Evolutionary conservation across 352 stramenopile species (phyloP), one percentile per base, ranked within the genome.

Genomic region (Globisporangium lucens): DNA sequence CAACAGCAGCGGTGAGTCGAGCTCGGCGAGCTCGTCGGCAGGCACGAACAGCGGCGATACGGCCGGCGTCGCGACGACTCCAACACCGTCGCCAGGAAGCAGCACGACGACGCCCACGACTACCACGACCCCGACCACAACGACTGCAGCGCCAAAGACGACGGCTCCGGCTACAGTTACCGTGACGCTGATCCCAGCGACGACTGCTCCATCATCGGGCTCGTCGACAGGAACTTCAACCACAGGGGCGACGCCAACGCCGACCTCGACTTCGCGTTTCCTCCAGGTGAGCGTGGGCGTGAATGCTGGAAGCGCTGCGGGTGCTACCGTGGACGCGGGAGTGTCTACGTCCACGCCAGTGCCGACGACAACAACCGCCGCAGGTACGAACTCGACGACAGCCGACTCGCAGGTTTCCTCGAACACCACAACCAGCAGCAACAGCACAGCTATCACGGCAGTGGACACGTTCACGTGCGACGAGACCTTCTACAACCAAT

Each of bases 401-500:
- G 61, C 24, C 10, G 17, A 49, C 10, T 29, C 57, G 4, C 47
- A 38, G 20, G 55, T 59, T 5, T 59, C 65, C 22, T 38, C 38
- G 2, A 65, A 55, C 58, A 59, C 15, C 8, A 61, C 70, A n/a
- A 33, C 60, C 58, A 71, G 46, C 66, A 57, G 24, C 33, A 75
- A 67, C 63, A 64, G 15, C 56, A 67, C 70, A 12, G 17, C 30
- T 12, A 24, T 74, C 29, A 73, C 69, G 9, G 49, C 71, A 1
- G 73, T 68, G 20, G 78, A 85, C 61, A 75, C 71, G 10, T 76
- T 94, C 56, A 78, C 70, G 13, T 95, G 87, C 43, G 87, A 95
- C 68, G 85, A 79, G 60, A 83, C 75, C 2, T 95, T 95, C 64
- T 95, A 95, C 80, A 85, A 74, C 46, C 65, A 83, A 68, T 95